These are phyloP conservation scores for Colletotrichum cordylinicola DNA, from an alignment of 2,329 filamentous ascomycete species.

Conservation along the genomic window DNA sequence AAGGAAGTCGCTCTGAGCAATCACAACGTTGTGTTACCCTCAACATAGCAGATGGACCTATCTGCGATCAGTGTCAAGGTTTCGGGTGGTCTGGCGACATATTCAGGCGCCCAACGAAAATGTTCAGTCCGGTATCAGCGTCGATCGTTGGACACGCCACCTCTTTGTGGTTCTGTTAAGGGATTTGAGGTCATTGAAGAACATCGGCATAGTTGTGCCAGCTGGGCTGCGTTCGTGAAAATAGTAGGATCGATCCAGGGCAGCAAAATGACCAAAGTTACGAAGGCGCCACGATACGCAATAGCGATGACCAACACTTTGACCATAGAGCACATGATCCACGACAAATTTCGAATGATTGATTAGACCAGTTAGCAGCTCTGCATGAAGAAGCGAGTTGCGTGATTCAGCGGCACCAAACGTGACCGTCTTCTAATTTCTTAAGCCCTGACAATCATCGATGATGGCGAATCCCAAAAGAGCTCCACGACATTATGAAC, in stretches of 20 bases:
- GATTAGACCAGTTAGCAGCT: not conserved
- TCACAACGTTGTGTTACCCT: not conserved
- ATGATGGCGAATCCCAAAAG: not conserved
- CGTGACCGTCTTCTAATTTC: not conserved
- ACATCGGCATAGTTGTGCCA: not conserved
- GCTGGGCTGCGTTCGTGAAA: not conserved
- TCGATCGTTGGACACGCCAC: not conserved
- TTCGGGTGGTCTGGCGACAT: not conserved
- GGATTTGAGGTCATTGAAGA: not conserved
- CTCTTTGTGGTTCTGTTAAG: not conserved
- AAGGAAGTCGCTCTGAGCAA: not conserved
- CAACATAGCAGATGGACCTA: not conserved
- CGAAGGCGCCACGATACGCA: not conserved
- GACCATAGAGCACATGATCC: not conserved
- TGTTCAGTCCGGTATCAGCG: not conserved
- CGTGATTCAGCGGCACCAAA: not conserved
- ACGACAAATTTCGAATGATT: not conserved
- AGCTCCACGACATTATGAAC: not conserved
- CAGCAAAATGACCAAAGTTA: not conserved
- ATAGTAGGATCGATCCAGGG: not conserved
- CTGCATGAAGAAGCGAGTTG: not conserved
- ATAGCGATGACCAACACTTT: not conserved
- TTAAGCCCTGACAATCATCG: not conserved
- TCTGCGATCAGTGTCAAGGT: not conserved
- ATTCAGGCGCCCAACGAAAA: not conserved